phyloP scores from a whole-genome alignment of 176 grass and related monocot species.

The Oryza australiensis region DNA sequence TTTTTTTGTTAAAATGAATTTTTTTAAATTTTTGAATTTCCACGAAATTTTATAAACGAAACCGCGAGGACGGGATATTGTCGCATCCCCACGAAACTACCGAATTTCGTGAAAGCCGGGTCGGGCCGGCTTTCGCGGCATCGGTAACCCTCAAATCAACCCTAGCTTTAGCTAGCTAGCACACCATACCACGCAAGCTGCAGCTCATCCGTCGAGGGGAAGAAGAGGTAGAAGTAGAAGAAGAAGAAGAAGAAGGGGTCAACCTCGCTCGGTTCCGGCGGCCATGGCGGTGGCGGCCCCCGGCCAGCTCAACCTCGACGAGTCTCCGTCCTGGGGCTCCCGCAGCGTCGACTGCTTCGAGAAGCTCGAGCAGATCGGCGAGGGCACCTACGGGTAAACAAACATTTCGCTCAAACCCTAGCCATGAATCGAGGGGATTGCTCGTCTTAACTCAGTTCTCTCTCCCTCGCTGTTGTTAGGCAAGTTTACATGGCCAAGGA shows the following conservation, averaged over 20 bases:
- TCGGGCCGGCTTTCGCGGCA: too few species aligned
- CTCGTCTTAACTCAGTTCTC: neutral
- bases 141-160: too few species aligned
- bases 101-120: too few species aligned
- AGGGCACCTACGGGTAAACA: conserved; percentile 74
- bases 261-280: neutral
- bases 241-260: neutral
- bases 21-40: too few species aligned
- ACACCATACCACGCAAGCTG: neutral
- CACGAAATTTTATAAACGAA: too few species aligned
- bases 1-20: too few species aligned
- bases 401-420: neutral
- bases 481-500: conserved; percentile 98
- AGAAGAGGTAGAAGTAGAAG: too few species aligned
- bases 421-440: neutral
- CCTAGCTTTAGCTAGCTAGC: neutral
- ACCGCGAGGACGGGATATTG: too few species aligned
- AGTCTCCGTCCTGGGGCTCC: conserved; percentile 64
- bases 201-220: neutral
- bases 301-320: conserved; percentile 72
- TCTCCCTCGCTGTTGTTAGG: conserved; percentile 30
- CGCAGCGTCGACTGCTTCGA: conserved; percentile 74
- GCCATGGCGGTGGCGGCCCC: conserved; percentile 59
- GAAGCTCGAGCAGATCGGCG: conserved; percentile 79
- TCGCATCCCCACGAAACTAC: too few species aligned